Base-by-base conservation (phyloP, 495 filamentous ascomycete genomes). In the Xylaria palmicola region DNA sequence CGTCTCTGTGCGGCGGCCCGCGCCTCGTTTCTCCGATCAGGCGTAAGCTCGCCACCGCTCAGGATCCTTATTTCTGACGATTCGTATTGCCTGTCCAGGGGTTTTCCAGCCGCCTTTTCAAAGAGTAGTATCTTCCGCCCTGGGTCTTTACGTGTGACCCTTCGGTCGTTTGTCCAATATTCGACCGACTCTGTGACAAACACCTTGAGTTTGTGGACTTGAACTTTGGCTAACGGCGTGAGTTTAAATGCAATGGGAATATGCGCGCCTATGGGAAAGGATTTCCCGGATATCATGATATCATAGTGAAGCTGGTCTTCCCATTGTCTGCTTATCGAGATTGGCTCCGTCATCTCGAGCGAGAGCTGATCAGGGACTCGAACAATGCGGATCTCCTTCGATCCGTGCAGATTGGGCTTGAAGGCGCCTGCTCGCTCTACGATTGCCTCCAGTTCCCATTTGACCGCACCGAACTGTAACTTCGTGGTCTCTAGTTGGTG, bases 261-360 rank as follows among this genome's bases (percentile, higher is more conserved):
- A 66, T 92, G 91, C 3, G 90, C 82, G 19, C 95, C 95, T 13
- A 98, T 80, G 3, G 94, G 92, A 67, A 98, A 98, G 1, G 93
- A 96, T 85, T 98, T 98, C 52, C 95, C 94, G 3, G 93, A 97
- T 62, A 98, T 97, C 66, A 98, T 90, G 61, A 98, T 98, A 66
- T 98, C 94, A 74, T 98, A 98, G 67, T 97, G 93, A 32, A 98
- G 82, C 68, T 98, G 94, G 68, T 98, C 95, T 68, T 98, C 94
- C 94, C 94, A 98, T 57, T 92, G 93, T 24, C 94, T 82, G 54
- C 90, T 97, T 67, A 98, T 98, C 20, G 93, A 93, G 72, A 98
- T 98, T 13, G 94, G 94, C 69, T 98, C 94, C 26, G 93, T 86
- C 73, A 92, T 90, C 69, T 98, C 95, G 50, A 98, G 77, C 4